Conservation (phyloP, 306 rosid genomes). For the Trifolium subterraneum region DNA sequence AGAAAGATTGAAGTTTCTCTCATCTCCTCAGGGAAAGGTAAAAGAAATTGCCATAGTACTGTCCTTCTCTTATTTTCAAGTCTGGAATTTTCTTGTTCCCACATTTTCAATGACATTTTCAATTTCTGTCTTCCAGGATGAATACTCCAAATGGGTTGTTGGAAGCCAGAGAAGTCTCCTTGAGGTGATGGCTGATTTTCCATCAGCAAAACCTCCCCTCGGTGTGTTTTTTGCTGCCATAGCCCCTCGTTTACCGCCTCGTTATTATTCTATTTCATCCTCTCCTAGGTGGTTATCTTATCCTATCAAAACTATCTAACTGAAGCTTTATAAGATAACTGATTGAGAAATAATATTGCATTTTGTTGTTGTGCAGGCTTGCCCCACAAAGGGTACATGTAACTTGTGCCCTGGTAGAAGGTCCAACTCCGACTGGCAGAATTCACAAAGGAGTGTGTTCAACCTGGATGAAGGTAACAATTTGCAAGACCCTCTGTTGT, state of each 20-base stretch:
- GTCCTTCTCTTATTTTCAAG: constrained; percentile 10
- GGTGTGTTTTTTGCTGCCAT: constrained; percentile 97
- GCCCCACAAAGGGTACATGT: constrained; percentile 79
- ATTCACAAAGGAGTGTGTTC: constrained; percentile 97
- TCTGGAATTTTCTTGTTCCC: not conserved
- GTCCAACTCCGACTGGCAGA: constrained; percentile 90
- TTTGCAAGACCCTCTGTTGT: constrained; percentile 20
- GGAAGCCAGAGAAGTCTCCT: constrained; percentile 92
- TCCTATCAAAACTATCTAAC: constrained; percentile 18
- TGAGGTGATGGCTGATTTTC: constrained; percentile 94
- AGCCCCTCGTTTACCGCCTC: constrained; percentile 90
- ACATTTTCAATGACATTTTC: constrained; percentile 16
- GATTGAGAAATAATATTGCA: constrained; percentile 16
- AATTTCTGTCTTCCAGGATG: constrained; percentile 66
- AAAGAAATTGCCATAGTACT: constrained; percentile 12
- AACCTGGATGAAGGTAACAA: constrained; percentile 96
- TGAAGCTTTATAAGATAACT: constrained; percentile 26
- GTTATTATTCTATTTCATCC: constrained; percentile 96
- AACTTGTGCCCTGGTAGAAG: constrained; percentile 90
- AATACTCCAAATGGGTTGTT: constrained; percentile 89
- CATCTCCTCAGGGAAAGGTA: constrained; percentile 96
- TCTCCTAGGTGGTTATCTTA: constrained; percentile 78
- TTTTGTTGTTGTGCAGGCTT: constrained; percentile 56
- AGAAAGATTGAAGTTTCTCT: constrained; percentile 74
- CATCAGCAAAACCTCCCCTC: constrained; percentile 87